Percentiles rank a stretch among this genome's conserved stretches.
Evolutionary conservation across 495 filamentous ascomycete genomes (phyloP).

Genomic region (Melanomma pulvis-pyrius): DNA sequence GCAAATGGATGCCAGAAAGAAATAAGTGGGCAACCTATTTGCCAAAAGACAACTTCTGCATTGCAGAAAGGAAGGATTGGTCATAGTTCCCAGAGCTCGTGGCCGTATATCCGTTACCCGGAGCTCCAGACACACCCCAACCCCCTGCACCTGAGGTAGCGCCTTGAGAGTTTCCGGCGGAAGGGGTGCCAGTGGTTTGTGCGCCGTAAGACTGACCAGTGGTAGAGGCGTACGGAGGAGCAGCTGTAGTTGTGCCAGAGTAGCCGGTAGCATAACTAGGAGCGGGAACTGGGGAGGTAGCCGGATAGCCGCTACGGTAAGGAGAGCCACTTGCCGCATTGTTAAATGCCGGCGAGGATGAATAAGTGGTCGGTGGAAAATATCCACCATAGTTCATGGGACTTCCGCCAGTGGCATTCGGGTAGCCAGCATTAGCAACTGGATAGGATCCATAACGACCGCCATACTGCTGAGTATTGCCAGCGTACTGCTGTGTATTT

Average conservation of each 20-base stretch:
- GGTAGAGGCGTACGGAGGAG: background rate
- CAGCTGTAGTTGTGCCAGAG: background rate
- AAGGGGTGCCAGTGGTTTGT: slow-evolving; percentile 1
- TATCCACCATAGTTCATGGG: slow-evolving; percentile 21
- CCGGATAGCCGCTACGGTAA: slow-evolving; percentile 5
- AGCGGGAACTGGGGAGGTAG: background rate
- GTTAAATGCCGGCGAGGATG: slow-evolving; percentile 13
- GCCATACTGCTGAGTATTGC: background rate
- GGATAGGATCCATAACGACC: slow-evolving; percentile 3
- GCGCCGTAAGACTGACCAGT: background rate
- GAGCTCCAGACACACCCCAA: background rate
- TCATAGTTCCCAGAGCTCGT: background rate
- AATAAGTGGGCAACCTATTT: background rate
- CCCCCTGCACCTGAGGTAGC: background rate
- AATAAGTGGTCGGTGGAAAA: slow-evolving; percentile 27
- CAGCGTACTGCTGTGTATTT: background rate
- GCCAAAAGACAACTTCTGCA: slow-evolving; percentile 13
- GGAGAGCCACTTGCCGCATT: background rate
- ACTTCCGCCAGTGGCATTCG: slow-evolving; percentile 13
- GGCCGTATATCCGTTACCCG: background rate
- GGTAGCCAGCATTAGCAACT: slow-evolving; percentile 8
- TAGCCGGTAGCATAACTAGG: background rate
- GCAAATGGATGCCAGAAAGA: too few relatives aligned
- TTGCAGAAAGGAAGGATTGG: background rate
- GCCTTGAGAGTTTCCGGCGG: background rate